Evolutionary conservation across 2,329 filamentous ascomycete genomes (phyloP).

Genomic region (Mollisia scopiformis): DNA sequence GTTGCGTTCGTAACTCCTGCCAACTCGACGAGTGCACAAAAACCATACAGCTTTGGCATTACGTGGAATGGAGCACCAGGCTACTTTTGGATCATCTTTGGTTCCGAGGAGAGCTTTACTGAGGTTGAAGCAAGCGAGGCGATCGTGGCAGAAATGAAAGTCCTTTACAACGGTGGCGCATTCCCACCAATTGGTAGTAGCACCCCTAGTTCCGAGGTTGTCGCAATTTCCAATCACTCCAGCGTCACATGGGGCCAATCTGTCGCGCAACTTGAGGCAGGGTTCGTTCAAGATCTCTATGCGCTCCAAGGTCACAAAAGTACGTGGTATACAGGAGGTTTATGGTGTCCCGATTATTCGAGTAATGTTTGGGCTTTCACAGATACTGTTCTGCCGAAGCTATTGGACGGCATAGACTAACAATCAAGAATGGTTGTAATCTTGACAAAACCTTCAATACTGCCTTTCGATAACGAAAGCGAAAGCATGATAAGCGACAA

Average conservation of each 20-base stretch:
- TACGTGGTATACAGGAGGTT: constrained; percentile 47
- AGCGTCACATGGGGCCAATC: constrained; percentile 17
- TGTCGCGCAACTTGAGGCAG: constrained; percentile 37
- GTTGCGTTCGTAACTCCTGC: constrained; percentile 14
- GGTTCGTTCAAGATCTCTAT: constrained; percentile 44
- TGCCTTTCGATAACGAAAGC: too few relatives aligned
- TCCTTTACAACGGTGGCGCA: constrained; percentile 10
- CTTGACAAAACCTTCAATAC: too few relatives aligned
- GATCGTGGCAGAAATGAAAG: constrained; percentile 8
- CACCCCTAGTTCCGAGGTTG: constrained; percentile 13
- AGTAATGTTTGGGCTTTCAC: constrained; percentile 18
- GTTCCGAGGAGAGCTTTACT: constrained; percentile 3
- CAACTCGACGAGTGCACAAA: constrained; percentile 13
- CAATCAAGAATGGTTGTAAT: too few relatives aligned
- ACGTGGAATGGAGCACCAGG: constrained; percentile 10
- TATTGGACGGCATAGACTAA: constrained; percentile 10
- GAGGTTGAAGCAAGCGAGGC: constrained; percentile 10
- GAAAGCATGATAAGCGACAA: too few relatives aligned
- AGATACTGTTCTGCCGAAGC: constrained; percentile 11
- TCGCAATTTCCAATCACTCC: constrained; percentile 15
- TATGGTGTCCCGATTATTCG: constrained; percentile 28
- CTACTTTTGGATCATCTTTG: constrained; percentile 14
- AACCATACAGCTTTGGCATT: constrained; percentile 15
- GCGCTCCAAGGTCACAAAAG: constrained; percentile 44
- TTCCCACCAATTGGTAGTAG: constrained; percentile 15